Evolutionary conservation across 1,139 yeast species (phyloP).

Genomic region (Nakaseomyces kungkrabaensis): DNA sequence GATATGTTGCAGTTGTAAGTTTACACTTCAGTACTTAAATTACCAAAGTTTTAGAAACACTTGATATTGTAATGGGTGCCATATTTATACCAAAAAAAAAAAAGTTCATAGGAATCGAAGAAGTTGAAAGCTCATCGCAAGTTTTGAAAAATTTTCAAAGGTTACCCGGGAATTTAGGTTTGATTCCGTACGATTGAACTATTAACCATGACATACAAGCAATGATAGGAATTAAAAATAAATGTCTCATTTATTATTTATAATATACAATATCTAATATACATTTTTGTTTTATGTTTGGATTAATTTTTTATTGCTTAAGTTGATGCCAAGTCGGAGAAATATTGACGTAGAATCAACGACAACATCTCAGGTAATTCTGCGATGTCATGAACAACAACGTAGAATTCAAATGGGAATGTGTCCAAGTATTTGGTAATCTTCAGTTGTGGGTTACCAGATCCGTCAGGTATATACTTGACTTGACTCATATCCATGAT

Average conservation of each 20-base stretch:
- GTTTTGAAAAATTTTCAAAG: not conserved
- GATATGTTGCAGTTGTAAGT: too few relatives aligned
- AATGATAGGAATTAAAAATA: too few relatives aligned
- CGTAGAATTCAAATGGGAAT: constrained; percentile 95
- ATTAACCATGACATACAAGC: too few relatives aligned
- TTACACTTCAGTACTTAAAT: too few relatives aligned
- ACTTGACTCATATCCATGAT: constrained; percentile 95
- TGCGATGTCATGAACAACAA: constrained; percentile 77
- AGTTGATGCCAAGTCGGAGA: constrained; percentile 51
- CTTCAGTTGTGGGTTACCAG: constrained; percentile 62
- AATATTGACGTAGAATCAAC: constrained; percentile 82
- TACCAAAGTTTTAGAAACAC: too few relatives aligned
- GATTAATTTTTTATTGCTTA: not conserved
- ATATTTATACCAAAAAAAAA: not conserved
- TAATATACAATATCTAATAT: not conserved
- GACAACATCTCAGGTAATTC: constrained; percentile 92
- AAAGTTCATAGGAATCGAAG: too few relatives aligned
- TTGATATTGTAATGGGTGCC: too few relatives aligned
- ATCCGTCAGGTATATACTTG: constrained; percentile 56
- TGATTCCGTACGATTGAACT: too few relatives aligned
- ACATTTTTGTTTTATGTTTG: not conserved
- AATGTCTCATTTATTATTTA: not conserved
- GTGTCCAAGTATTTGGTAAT: constrained; percentile 82
- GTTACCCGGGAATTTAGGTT: not conserved
- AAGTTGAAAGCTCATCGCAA: not conserved